phyloP scores from a whole-genome alignment of 73 alveolate species.

The Paramecium sonneborni region DNA sequence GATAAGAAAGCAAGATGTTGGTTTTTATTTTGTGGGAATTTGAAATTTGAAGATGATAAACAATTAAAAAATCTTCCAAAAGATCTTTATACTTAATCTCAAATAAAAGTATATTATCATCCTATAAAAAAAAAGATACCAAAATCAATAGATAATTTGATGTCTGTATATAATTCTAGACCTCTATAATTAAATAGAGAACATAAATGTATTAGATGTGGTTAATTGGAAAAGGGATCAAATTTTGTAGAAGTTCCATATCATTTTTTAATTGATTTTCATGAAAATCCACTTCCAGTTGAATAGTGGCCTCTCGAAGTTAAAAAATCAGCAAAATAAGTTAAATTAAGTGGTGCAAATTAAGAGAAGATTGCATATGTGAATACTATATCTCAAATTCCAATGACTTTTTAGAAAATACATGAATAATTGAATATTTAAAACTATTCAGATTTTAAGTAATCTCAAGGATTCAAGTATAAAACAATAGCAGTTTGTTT shows the following conservation, averaged over 20 bases:
- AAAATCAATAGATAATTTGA: not conserved
- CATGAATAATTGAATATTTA: not conserved
- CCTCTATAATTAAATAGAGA: constrained; percentile 21
- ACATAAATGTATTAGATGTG: not conserved
- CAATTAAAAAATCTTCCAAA: not conserved
- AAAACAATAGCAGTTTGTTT: not conserved
- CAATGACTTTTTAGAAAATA: constrained; percentile 1
- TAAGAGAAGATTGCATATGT: not conserved
- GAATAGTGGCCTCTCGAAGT: constrained; percentile 22
- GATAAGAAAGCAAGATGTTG: constrained; percentile 38
- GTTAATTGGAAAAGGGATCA: not conserved
- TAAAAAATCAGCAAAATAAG: not conserved
- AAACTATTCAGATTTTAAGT: not conserved
- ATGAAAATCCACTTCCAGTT: not conserved
- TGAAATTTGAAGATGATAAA: constrained; percentile 43
- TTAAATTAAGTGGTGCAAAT: not conserved
- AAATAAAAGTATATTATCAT: not conserved
- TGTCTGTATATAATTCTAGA: constrained; percentile 32
- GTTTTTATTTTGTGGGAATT: constrained; percentile 39
- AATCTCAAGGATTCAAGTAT: not conserved
- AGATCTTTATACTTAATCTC: constrained; percentile 12
- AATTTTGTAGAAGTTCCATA: constrained; percentile 8
- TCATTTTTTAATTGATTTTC: constrained; percentile 1
- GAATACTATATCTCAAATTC: not conserved
- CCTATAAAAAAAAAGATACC: not conserved